phyloP scores from a whole-genome alignment of 2,329 filamentous ascomycete genomes.

The Dactylellina parvicollis region DNA sequence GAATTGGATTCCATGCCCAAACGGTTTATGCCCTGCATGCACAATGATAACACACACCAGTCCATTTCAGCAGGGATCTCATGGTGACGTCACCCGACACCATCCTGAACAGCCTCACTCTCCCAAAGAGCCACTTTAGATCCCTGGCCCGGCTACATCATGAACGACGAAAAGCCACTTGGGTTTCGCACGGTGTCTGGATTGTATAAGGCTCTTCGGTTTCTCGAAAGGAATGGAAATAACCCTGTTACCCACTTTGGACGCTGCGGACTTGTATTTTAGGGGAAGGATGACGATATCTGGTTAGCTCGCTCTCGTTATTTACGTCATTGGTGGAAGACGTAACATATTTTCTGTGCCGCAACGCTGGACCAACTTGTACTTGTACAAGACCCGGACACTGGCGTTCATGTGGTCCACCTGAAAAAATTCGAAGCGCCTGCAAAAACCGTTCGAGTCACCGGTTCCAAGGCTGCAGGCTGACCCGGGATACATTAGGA shows the following conservation, averaged over 20 bases:
- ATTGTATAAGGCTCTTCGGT: slow-evolving; percentile 9
- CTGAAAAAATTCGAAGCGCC: slow-evolving; percentile 16
- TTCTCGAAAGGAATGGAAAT: slow-evolving; percentile 50
- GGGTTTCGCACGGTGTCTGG: slow-evolving; percentile 15
- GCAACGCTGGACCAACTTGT: slow-evolving; percentile 19
- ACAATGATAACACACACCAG: slow-evolving; percentile 54
- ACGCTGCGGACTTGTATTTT: slow-evolving; percentile 22
- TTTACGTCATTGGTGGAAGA: slow-evolving; percentile 52
- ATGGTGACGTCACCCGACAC: slow-evolving; percentile 51
- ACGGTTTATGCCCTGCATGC: slow-evolving; percentile 48
- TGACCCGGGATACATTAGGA: slow-evolving; percentile 53
- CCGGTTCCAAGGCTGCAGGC: slow-evolving; percentile 53
- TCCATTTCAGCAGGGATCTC: slow-evolving; percentile 46
- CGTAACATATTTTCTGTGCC: slow-evolving; percentile 36
- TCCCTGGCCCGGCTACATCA: slow-evolving; percentile 46
- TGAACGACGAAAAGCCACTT: slow-evolving; percentile 23
- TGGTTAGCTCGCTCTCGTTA: slow-evolving; percentile 34
- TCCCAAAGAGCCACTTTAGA: slow-evolving; percentile 22
- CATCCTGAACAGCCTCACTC: slow-evolving; percentile 49
- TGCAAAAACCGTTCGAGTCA: slow-evolving; percentile 50
- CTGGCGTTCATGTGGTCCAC: slow-evolving; percentile 50
- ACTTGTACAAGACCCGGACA: slow-evolving; percentile 17
- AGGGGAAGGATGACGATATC: slow-evolving; percentile 51
- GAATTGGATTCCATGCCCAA: slow-evolving; percentile 23
- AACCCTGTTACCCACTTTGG: slow-evolving; percentile 3